Conservation (phyloP, 768 basidiomycete genomes). For the Rhodotorula diobovata region DNA sequence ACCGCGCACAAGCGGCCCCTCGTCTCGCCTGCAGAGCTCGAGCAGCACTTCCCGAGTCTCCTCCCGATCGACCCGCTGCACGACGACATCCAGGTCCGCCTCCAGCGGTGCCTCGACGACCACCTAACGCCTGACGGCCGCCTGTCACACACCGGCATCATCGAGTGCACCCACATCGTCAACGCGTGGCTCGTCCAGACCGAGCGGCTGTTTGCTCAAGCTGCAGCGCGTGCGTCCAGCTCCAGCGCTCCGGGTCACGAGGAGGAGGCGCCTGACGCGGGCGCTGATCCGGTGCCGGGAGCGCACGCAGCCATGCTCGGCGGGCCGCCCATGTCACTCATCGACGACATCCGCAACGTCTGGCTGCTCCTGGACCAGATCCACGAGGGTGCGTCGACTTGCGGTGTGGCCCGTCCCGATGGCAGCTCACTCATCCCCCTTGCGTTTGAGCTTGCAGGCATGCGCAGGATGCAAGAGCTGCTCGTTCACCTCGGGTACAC, state of each 20-base stretch:
- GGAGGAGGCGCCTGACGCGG: neutral
- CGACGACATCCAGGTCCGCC: neutral
- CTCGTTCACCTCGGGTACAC: slow-evolving; percentile 18
- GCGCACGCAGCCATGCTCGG: neutral
- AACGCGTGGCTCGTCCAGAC: slow-evolving; percentile 8
- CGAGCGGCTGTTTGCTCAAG: slow-evolving; percentile 2
- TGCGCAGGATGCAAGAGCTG: slow-evolving; percentile 14
- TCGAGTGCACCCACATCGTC: neutral
- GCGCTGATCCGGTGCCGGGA: neutral
- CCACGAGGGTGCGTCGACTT: slow-evolving; percentile 13
- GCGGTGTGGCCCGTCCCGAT: neutral
- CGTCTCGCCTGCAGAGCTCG: slow-evolving; percentile 6
- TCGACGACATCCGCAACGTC: neutral
- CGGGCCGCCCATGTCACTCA: neutral
- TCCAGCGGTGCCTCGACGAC: neutral
- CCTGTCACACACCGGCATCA: slow-evolving; percentile 6
- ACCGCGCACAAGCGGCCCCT: slow-evolving; percentile 16
- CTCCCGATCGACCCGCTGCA: neutral
- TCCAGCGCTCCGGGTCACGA: neutral
- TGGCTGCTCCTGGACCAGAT: slow-evolving; percentile 22
- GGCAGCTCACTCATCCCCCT: too few species aligned
- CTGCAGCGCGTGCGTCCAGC: neutral
- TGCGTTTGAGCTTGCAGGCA: neutral
- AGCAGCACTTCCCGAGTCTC: neutral
- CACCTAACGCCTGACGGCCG: neutral